Evolutionary conservation across 2,329 filamentous ascomycete genomes (phyloP).

Genomic region (Stromatinia cepivora): DNA sequence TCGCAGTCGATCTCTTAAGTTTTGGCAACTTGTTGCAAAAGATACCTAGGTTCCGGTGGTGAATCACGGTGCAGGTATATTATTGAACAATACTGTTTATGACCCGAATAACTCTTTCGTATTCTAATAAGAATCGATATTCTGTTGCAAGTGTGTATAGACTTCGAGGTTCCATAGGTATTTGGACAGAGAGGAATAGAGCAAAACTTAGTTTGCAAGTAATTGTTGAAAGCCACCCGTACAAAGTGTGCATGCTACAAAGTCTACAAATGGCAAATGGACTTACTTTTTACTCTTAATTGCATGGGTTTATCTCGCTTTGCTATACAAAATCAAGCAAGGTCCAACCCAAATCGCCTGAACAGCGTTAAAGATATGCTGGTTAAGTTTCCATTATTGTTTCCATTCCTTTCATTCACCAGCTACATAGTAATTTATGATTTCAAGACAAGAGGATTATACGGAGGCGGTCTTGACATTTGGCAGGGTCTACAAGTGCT

Average conservation of each 20-base stretch:
- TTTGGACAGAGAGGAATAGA: neutral
- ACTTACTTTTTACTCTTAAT: neutral
- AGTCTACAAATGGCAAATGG: neutral
- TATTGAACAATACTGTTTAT: neutral
- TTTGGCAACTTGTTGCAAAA: neutral
- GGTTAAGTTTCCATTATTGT: neutral
- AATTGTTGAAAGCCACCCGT: neutral
- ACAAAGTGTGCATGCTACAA: neutral
- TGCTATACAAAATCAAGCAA: neutral
- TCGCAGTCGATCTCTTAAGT: neutral
- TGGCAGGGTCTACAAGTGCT: too few relatives aligned
- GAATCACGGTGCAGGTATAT: neutral
- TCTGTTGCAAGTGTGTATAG: neutral
- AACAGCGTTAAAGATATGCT: too few relatives aligned
- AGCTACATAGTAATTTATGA: neutral
- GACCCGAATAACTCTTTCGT: neutral
- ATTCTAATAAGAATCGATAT: neutral
- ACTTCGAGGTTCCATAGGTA: neutral
- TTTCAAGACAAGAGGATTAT: neutral
- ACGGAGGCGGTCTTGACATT: slow-evolving; percentile 25
- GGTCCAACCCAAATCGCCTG: neutral
- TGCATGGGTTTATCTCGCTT: neutral
- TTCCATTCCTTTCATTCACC: neutral
- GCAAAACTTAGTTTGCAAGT: neutral
- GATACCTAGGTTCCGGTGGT: neutral